A percentile compares a stretch with the other conserved stretches of the same genome.
phyloP scores from a whole-genome alignment of 2,329 filamentous ascomycete genomes.

The Cyphellophora europaea region DNA sequence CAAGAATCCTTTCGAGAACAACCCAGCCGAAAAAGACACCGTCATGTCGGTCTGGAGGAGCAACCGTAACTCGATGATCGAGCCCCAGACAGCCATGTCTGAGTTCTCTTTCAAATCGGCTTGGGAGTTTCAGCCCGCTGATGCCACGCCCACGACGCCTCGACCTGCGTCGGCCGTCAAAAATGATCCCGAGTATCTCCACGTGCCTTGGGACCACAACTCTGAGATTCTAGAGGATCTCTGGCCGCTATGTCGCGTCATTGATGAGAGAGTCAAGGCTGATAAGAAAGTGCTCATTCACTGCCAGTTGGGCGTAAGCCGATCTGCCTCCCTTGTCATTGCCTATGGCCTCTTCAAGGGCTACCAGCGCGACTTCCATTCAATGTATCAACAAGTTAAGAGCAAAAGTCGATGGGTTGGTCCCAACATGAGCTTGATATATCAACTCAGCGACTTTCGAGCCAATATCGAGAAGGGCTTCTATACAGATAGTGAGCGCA shows the following conservation, averaged over 20 bases:
- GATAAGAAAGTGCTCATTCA: conserved; percentile 55
- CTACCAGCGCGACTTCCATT: conserved; percentile 52
- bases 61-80: conserved; percentile 29
- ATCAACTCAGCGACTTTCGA: conserved; percentile 57
- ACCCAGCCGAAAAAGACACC: conserved; percentile 22
- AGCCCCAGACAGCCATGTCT: conserved; percentile 35
- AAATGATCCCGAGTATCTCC: conserved; percentile 49
- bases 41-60: conserved; percentile 30
- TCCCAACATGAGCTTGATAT: conserved; percentile 61
- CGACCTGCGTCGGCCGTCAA: conserved; percentile 8
- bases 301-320: conserved; percentile 56
- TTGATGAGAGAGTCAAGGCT: conserved; percentile 48
- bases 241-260: conserved; percentile 48
- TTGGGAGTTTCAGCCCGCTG: conserved; percentile 29
- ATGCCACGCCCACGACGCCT: conserved; percentile 18
- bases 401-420: conserved; percentile 57
- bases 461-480: conserved; percentile 26
- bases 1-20: conserved; percentile 45
- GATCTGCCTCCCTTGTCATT: conserved; percentile 57
- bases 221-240: conserved; percentile 58
- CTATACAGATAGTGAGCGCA: conserved; percentile 11
- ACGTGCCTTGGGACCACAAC: conserved; percentile 59
- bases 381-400: conserved; percentile 56
- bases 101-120: conserved; percentile 42
- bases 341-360: conserved; percentile 58